Base-by-base conservation (phyloP, 2,329 filamentous ascomycete species). In the Trichoderma brevicompactum region DNA sequence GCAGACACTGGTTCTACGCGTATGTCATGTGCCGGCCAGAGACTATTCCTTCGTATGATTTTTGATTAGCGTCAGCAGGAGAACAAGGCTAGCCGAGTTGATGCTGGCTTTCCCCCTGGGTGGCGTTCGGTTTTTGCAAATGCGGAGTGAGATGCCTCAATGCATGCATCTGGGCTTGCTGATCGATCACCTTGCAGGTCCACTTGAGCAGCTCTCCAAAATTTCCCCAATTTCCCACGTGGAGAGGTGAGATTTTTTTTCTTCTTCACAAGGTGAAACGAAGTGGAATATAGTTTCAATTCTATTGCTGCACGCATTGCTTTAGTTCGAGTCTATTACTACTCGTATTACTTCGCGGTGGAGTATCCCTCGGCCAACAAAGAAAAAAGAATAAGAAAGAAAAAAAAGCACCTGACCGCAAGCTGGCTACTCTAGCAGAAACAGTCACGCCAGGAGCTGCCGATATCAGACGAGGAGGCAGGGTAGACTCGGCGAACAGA, bases 381-480 rank as follows among this genome's bases (percentile, higher is more conserved):
- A 28, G 23, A 28, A 28, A 28, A 28, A 28, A 28, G 23, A 28
- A 28, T 28, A 28, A 28, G 23, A 28, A 28, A 28, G 23, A 28
- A 28, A 28, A 28, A 53, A 38, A 53, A 38, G 10, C 34, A 19
- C 1, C 38, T 41, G 40, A 36, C 54, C 15, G 15, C 38, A 38
- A 17, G 13, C n/a, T 6, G 1, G 2, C 17, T 13, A 7, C 17
- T 46, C 13, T 62, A 36, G 38, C 48, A 62, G n/a, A 50, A 40
- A 52, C 19, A 36, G 48, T 61, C 48, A 44, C 48, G 49, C 38
- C 59, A 62, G 59, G 38, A 43, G 38, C 17, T 12, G 23, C 34
- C 34, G 59, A 53, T 36, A 62, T 62, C 59, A 52, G 59, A 52
- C 38, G 17, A 62, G 46, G 40, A 19, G 32, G 36, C 46, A 50